Conservation (phyloP, 257 asterid genomes). For the Ajuga chamaepitys region DNA sequence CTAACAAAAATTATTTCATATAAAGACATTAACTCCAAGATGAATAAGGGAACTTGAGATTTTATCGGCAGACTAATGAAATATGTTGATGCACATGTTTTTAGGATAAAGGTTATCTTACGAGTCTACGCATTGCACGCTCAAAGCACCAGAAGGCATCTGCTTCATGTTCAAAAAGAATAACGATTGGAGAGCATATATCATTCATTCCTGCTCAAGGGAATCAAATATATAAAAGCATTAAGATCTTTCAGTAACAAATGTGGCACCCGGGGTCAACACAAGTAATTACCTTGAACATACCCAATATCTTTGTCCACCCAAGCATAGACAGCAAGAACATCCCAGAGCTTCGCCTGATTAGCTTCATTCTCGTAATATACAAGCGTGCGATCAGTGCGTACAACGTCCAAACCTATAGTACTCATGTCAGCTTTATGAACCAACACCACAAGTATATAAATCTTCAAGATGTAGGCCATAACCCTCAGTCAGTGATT, state of each 20-base stretch:
- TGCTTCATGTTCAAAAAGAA: constrained; percentile 86
- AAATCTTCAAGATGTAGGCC: not conserved
- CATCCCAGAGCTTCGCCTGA: constrained; percentile 79
- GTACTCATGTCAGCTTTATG: constrained; percentile 11
- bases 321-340: constrained; percentile 90
- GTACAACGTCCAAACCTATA: constrained; percentile 85
- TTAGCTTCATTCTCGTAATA: constrained; percentile 78
- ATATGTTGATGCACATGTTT: not conserved
- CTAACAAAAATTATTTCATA: not conserved
- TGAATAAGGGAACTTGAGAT: not conserved
- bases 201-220: constrained; percentile 83
- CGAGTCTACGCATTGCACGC: constrained; percentile 93
- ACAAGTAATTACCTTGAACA: constrained; percentile 74
- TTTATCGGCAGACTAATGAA: not conserved
- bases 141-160: constrained; percentile 99
- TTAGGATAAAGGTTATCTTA: constrained; percentile 26
- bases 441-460: not conserved
- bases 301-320: constrained; percentile 89
- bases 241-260: constrained; percentile 17
- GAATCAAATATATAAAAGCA: constrained; percentile 14
- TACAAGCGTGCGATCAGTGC: constrained; percentile 79
- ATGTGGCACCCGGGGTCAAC: constrained; percentile 8
- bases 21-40: not conserved
- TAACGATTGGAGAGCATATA: constrained; percentile 91
- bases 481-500: not conserved